phyloP scores from a whole-genome alignment of 139 green algal species.

The Trebouxia sp. region DNA sequence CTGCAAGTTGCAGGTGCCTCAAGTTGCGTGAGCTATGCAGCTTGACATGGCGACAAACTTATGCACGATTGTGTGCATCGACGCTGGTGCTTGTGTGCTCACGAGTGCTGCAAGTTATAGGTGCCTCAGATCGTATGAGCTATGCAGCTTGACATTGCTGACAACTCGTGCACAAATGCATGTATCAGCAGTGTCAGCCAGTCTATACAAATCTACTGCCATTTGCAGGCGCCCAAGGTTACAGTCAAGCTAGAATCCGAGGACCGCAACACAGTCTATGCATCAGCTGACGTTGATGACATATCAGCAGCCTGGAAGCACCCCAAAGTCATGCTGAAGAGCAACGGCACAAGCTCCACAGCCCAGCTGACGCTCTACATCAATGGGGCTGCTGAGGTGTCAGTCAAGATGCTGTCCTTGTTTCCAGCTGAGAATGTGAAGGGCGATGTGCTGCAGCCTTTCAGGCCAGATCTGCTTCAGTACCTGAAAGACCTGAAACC shows the following conservation, averaged over 20 bases:
- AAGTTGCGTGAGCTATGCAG: too few species aligned
- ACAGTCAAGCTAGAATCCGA: conserved; percentile 21
- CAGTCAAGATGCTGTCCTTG: conserved; percentile 42
- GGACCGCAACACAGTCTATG: conserved; percentile 30
- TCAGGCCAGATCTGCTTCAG: conserved; percentile 43
- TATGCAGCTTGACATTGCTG: too few species aligned
- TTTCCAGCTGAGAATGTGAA: conserved; percentile 44
- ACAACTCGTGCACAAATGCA: neutral
- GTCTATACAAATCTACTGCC: neutral
- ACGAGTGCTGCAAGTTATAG: too few species aligned
- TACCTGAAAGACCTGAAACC: conserved; percentile 42
- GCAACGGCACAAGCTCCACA: conserved; percentile 19
- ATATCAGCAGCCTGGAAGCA: conserved; percentile 28
- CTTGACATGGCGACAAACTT: too few species aligned
- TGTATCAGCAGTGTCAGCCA: neutral
- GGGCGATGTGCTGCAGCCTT: conserved; percentile 40
- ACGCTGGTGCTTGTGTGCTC: too few species aligned
- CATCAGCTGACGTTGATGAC: conserved; percentile 13
- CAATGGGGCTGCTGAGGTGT: conserved; percentile 22
- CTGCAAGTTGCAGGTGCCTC: too few species aligned
- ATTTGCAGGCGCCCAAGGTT: neutral
- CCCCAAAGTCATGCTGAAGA: conserved; percentile 8
- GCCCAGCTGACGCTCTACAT: conserved; percentile 33
- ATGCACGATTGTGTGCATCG: too few species aligned
- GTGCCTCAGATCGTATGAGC: too few species aligned